Evolutionary conservation across 306 rosid species (phyloP).

Genomic region (Prunus dulcis): DNA sequence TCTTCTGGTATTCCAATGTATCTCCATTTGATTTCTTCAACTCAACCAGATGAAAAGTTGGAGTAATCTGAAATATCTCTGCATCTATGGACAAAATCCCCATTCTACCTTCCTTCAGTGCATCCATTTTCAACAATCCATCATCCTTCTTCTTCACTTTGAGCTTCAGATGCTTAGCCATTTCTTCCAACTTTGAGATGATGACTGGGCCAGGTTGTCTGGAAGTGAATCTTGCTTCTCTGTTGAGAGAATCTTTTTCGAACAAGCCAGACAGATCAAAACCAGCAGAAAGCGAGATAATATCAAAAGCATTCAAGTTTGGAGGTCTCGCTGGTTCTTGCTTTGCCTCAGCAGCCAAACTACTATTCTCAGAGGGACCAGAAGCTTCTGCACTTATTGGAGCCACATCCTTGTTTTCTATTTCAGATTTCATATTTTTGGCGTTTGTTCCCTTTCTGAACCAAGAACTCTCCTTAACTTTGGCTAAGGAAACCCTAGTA

Average conservation of each 20-base stretch:
- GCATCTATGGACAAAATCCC: conserved; percentile 74
- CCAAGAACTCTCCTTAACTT: conserved; percentile 62
- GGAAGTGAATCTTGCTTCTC: conserved; percentile 68
- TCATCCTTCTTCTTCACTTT: conserved; percentile 63
- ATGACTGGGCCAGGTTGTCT: conserved; percentile 57
- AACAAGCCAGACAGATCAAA: conserved; percentile 77
- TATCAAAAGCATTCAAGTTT: conserved; percentile 76
- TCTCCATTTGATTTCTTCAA: conserved; percentile 81
- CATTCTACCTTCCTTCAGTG: conserved; percentile 59
- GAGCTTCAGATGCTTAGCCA: conserved; percentile 54
- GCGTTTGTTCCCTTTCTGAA: conserved; percentile 47
- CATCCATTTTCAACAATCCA: conserved; percentile 63
- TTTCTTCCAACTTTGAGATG: conserved; percentile 68
- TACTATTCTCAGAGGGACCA: conserved; percentile 28
- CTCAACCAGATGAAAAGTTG: conserved; percentile 75
- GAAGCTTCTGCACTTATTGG: conserved; percentile 26
- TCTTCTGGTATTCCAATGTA: conserved; percentile 72
- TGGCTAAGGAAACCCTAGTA: conserved; percentile 51
- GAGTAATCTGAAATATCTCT: conserved; percentile 78
- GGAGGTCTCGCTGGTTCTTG: conserved; percentile 44
- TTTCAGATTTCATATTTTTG: conserved; percentile 24
- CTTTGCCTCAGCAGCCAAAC: conserved; percentile 30
- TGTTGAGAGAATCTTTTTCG: conserved; percentile 36
- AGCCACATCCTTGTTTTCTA: conserved; percentile 27
- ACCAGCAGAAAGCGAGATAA: conserved; percentile 65